Evolutionary conservation across 2,329 filamentous ascomycete species (phyloP), one percentile per base, ranked within the genome.

Genomic region (Westerdykella sp.): DNA sequence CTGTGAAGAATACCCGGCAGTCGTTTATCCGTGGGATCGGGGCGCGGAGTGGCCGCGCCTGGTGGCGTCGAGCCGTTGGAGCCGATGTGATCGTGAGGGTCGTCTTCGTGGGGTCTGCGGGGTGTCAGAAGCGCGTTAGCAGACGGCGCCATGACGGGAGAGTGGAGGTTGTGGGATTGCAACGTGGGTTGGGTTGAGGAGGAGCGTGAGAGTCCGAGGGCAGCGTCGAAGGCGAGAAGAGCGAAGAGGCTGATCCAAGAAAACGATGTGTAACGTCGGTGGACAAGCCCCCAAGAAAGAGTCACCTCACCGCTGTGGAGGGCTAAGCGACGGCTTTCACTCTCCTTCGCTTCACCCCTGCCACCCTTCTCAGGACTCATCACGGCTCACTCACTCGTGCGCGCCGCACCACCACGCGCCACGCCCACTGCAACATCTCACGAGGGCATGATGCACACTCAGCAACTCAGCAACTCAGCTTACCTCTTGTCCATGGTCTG

Each of bases 21-120:
- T 72, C 93, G 85, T 74, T 95, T 96, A 74, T 98, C 93, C 63
- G 86, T 84, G 51, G 85, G 84, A 71, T 97, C 91, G 55, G 93
- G 93, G 63, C 90, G 86, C 56, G 93, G 93, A 50, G 93, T 98
- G 55, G 88, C 86, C 68, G 95, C 81, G 62, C 90, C 89, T 57
- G 90, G 94, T 62, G 89, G 85, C 59, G 89, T 93, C 42, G 87
- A 90, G 58, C 87, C 85, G 67, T 73, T 78, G 44, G 85, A 86
- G 65, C 87, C 87, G 66, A 88, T 84, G 57, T 87, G 83, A 68
- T 90, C 85, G 65, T 75, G 74, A 59, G 74, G 77, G 66, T 88
- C 84, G 62, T 91, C 84, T 62, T 91, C 85, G 55, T 86, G 83
- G 53, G 53, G 56, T 59, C 65, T 69, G 57, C 58, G 60, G 43